phyloP scores from a whole-genome alignment of 2,329 filamentous ascomycete genomes.

The Myrmaecium sp. region DNA sequence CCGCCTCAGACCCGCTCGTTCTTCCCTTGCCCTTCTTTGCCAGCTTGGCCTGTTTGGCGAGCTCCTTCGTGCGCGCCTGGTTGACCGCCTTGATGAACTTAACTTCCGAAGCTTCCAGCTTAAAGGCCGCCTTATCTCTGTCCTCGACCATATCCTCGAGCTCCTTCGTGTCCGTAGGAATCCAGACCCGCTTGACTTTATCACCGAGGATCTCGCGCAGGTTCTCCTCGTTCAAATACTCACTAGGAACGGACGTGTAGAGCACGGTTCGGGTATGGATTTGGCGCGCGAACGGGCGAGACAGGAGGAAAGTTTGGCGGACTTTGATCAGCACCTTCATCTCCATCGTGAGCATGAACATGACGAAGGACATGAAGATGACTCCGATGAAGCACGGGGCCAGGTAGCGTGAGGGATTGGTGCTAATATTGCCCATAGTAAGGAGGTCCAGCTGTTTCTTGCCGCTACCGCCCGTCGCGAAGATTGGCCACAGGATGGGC shows the following conservation, averaged over 20 bases:
- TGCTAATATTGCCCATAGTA: conserved; percentile 23
- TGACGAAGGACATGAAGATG: conserved; percentile 12
- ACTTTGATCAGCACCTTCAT: conserved; percentile 30
- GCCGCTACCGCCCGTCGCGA: conserved; percentile 22
- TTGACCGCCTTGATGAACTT: conserved; percentile 38
- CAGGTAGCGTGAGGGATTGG: conserved; percentile 21
- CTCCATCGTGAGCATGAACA: conserved; percentile 28
- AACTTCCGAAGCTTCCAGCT: conserved; percentile 28
- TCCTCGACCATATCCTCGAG: conserved; percentile 27
- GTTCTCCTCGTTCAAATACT: conserved; percentile 19
- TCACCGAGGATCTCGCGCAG: conserved; percentile 23
- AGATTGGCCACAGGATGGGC: conserved; percentile 30
- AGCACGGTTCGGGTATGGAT: conserved; percentile 31
- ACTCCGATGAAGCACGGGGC: conserved; percentile 24
- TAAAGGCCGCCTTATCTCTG: conserved; percentile 24
- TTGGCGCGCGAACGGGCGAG: conserved; percentile 25
- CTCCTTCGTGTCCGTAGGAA: conserved; percentile 28
- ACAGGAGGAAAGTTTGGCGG: conserved; percentile 30
- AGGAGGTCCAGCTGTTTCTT: conserved; percentile 21
- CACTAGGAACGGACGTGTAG: conserved; percentile 29
- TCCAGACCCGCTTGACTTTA: conserved; percentile 27
- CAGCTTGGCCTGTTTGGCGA: conserved; percentile 48
- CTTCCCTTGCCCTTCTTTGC: conserved; percentile 37
- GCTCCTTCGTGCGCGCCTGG: no score
- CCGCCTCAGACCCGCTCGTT: conserved; percentile 8